Percentiles rank a stretch among this genome's conserved stretches.
Evolutionary conservation across 2,329 filamentous ascomycete species (phyloP).

Genomic region (Capronia epimyces): DNA sequence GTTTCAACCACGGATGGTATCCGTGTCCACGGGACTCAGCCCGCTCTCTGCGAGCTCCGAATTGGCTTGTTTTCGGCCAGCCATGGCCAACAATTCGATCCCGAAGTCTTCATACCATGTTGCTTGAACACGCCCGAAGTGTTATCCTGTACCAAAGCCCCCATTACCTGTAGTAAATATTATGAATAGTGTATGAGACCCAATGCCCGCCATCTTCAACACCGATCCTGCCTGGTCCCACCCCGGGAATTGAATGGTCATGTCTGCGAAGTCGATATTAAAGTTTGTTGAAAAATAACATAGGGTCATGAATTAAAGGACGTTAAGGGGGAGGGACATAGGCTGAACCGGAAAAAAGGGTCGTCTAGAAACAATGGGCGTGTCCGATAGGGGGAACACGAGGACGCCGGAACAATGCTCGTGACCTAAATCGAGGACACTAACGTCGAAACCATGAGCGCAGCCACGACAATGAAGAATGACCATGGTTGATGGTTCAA

Average conservation of each 20-base stretch:
- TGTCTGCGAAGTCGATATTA: not conserved
- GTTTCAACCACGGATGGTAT: no score
- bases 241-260: not conserved
- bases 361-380: not conserved
- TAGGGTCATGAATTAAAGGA: not conserved
- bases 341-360: not conserved
- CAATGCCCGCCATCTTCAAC: not conserved
- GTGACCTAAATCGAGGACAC: not conserved
- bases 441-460: not conserved
- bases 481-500: not conserved
- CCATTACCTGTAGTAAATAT: not conserved
- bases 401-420: not conserved
- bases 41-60: no score
- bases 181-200: no score
- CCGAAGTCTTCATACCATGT: no score
- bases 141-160: not conserved
- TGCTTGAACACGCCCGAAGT: no score
- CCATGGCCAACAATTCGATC: no score
- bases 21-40: no score
- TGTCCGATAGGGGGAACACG: no score
- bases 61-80: no score
- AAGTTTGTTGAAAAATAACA: not conserved
- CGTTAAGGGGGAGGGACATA: no score
- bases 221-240: not conserved
- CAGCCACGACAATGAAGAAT: not conserved